Conservation (phyloP, 352 stramenopile species). For the Globisporangium irregulare region DNA sequence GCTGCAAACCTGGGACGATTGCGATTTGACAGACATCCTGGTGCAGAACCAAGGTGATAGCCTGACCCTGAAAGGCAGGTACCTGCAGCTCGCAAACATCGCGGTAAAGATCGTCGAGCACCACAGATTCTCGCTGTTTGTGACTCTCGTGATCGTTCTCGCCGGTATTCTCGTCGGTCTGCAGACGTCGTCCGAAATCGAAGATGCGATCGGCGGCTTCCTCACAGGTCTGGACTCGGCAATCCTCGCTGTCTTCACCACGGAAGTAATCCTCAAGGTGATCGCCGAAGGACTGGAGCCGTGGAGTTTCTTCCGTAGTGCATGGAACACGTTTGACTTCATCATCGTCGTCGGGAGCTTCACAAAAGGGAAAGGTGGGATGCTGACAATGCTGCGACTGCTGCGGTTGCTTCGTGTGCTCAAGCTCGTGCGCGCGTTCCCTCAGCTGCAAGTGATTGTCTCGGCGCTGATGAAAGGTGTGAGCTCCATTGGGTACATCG, state of each 20-base stretch:
- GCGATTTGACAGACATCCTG: conserved; percentile 64
- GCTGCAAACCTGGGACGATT: conserved; percentile 76
- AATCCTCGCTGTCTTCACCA: conserved; percentile 74
- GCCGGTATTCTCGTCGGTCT: conserved; percentile 76
- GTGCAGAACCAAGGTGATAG: conserved; percentile 43
- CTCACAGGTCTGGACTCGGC: conserved; percentile 53
- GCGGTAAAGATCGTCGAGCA: conserved; percentile 58
- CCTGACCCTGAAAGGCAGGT: conserved; percentile 45
- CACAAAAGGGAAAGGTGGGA: conserved; percentile 55
- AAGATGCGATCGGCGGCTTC: conserved; percentile 44
- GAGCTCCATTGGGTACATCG: conserved; percentile 87
- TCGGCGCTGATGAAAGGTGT: conserved; percentile 88
- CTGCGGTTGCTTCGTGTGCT: conserved; percentile 81
- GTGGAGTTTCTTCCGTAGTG: conserved; percentile 70
- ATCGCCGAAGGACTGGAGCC: conserved; percentile 71
- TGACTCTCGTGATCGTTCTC: conserved; percentile 75
- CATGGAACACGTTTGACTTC: conserved; percentile 85
- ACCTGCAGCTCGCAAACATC: conserved; percentile 37
- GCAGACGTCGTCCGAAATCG: conserved; percentile 58
- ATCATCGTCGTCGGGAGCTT: conserved; percentile 82
- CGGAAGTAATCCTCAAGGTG: conserved; percentile 77
- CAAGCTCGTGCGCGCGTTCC: conserved; percentile 86
- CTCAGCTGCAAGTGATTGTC: conserved; percentile 88
- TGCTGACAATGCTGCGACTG: conserved; percentile 82
- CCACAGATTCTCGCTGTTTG: conserved; percentile 56